Conservation (phyloP, 1,284 basidiomycete genomes). For the Fomes fomentarius region DNA sequence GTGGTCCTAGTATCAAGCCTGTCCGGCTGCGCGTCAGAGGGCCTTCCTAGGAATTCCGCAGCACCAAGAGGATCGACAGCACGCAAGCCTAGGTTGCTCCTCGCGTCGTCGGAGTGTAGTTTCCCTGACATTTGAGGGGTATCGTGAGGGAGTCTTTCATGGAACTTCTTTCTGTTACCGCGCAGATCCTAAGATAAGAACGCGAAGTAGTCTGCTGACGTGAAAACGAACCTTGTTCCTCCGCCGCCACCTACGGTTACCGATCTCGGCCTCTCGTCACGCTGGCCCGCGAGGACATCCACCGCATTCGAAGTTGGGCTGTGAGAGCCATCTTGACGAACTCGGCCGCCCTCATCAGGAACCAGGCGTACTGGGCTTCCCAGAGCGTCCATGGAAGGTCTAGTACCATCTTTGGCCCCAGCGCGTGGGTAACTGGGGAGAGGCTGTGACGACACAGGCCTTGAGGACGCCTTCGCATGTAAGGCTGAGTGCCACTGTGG, state of each 20-base stretch:
- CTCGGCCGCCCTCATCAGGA: not conserved
- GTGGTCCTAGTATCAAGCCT: too few species aligned
- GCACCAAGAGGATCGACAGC: conserved; percentile 4
- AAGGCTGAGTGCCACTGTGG: conserved; percentile 1
- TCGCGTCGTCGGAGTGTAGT: conserved; percentile 3
- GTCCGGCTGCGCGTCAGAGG: too few species aligned
- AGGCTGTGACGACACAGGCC: not conserved
- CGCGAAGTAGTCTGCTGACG: conserved; percentile 15
- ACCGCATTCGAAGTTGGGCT: not conserved
- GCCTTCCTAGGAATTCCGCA: too few species aligned
- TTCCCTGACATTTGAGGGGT: conserved; percentile 8
- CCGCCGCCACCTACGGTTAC: conserved; percentile 2
- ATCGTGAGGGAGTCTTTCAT: not conserved
- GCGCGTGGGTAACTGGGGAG: not conserved
- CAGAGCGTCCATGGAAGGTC: not conserved
- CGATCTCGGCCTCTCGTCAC: conserved; percentile 4
- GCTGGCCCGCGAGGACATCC: conserved; percentile 1
- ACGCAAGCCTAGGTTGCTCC: not conserved
- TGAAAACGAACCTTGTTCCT: conserved; percentile 19
- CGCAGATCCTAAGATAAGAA: conserved; percentile 13
- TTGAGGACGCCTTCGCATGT: not conserved
- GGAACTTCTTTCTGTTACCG: conserved; percentile 5
- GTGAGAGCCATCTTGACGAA: conserved; percentile 5
- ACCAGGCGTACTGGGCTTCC: not conserved
- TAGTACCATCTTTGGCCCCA: not conserved